Percentiles rank a stretch among this genome's conserved stretches.
Conservation (phyloP, 2,329 filamentous ascomycete genomes). For the Aspergillus eucalypticola region DNA sequence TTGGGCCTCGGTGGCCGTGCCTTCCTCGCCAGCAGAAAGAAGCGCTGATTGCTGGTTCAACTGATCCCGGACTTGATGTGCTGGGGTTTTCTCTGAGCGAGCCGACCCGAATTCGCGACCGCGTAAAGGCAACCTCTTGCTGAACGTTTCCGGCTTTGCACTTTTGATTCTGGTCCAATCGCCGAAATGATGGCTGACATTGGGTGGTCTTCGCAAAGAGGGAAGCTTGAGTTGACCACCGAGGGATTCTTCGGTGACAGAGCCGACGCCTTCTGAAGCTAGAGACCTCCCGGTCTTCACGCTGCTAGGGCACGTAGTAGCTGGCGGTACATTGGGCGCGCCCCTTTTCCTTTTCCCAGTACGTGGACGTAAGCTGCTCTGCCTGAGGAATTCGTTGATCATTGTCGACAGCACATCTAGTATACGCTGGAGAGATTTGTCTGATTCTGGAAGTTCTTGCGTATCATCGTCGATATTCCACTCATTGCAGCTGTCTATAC, state of each 20-base stretch:
- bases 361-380: constrained; percentile 67
- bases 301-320: constrained; percentile 1
- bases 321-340: constrained; percentile 3
- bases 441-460: constrained; percentile 34
- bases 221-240: constrained; percentile 33
- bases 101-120: background rate
- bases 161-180: constrained; percentile 46
- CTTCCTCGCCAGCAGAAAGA: background rate
- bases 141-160: constrained; percentile 23
- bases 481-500: constrained; percentile 56
- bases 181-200: constrained; percentile 30
- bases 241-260: constrained; percentile 28
- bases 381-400: constrained; percentile 71
- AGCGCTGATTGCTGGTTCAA: background rate
- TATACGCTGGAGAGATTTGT: constrained; percentile 56
- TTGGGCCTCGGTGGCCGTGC: background rate
- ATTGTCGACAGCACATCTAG: constrained; percentile 67
- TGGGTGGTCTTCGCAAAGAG: constrained; percentile 20
- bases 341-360: constrained; percentile 22
- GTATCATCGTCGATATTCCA: constrained; percentile 44
- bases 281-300: background rate
- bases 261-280: background rate
- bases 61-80: too few relatives aligned
- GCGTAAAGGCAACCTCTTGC: background rate
- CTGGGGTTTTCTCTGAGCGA: background rate